Evolutionary conservation across 208 protist species (phyloP).

Genomic region (Leishmania gerbilli): DNA sequence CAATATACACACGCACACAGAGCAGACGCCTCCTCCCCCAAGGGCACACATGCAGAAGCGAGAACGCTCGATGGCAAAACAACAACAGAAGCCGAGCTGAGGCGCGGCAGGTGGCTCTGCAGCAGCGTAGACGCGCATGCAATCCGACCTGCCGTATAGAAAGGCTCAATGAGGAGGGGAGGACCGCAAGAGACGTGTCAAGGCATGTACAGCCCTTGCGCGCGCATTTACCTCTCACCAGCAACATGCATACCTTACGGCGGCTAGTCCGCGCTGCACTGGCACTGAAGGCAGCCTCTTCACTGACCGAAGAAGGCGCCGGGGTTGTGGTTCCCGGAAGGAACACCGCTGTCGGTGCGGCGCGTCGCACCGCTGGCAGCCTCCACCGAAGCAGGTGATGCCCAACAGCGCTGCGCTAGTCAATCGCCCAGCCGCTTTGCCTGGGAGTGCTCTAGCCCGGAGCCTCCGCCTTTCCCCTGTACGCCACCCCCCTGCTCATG

Average conservation of each 20-base stretch:
- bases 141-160: not conserved
- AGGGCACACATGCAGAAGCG: not conserved
- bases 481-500: conserved; percentile 49
- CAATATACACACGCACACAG: not conserved
- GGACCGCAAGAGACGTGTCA: not conserved
- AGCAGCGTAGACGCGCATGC: not conserved
- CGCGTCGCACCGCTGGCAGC: no score
- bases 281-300: not conserved
- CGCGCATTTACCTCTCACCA: not conserved
- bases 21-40: no score
- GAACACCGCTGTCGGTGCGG: not conserved
- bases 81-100: not conserved
- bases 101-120: not conserved
- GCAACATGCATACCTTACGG: not conserved
- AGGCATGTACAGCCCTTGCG: not conserved
- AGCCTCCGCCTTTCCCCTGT: conserved; percentile 28
- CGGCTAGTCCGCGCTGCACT: not conserved
- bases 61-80: not conserved
- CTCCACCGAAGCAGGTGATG: not conserved
- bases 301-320: no score
- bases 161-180: not conserved
- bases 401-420: not conserved
- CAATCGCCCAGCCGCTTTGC: not conserved
- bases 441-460: not conserved
- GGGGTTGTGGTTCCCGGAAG: not conserved